These are phyloP conservation scores for Pleoardoris graminearum DNA, from an alignment of 2,329 filamentous ascomycete species.

Conservation along the genomic window DNA sequence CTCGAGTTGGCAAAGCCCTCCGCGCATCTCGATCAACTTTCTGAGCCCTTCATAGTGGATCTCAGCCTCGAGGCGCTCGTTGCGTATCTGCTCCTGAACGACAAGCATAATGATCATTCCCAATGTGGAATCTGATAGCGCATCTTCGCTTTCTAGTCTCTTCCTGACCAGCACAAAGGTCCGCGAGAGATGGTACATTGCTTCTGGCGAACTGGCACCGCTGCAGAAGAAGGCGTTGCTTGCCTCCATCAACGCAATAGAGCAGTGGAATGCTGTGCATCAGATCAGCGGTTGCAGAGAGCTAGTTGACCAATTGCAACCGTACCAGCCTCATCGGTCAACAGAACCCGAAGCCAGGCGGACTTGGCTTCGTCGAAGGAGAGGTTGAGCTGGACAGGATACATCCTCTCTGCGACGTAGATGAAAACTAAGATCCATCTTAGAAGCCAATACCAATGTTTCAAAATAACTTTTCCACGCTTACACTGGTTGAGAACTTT, in stretches of 20 bases:
- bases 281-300: neutral
- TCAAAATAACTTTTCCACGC: neutral
- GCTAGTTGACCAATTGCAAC: too few species aligned
- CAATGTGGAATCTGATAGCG: slow-evolving; percentile 7
- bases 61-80: neutral
- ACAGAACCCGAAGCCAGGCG: neutral
- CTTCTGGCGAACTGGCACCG: neutral
- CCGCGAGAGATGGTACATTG: slow-evolving; percentile 2
- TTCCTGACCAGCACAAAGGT: neutral
- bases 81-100: slow-evolving; percentile 5
- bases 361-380: neutral
- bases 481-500: slow-evolving; percentile 1
- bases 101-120: slow-evolving; percentile 1
- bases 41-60: slow-evolving; percentile 1
- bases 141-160: slow-evolving; percentile 4
- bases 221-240: slow-evolving; percentile 3
- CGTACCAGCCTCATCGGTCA: neutral
- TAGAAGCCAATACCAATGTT: neutral
- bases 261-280: slow-evolving; percentile 4
- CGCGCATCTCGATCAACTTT: slow-evolving; percentile 4
- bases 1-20: neutral
- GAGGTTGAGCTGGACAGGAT: neutral
- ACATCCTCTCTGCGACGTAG: neutral
- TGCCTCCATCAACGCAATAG: slow-evolving; percentile 6
- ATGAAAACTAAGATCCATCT: neutral